Evolutionary conservation across 73 alveolate genomes (phyloP).

Genomic region (Paramecium sonneborni): DNA sequence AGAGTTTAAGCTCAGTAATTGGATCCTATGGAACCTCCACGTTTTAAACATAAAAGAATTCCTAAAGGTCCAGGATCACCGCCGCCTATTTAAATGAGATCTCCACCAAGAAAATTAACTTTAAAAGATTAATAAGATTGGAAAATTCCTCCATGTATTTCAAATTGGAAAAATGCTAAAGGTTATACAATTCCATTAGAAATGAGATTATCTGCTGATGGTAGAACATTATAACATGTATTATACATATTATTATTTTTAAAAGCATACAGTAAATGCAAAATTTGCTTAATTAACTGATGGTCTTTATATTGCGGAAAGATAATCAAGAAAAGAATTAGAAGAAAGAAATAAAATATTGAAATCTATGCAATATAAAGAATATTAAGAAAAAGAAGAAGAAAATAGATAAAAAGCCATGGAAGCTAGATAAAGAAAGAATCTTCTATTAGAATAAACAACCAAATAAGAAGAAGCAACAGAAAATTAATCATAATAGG

Average conservation of each 20-base stretch:
- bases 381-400: constrained; percentile 89
- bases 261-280: constrained; percentile 80
- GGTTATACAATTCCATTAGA: constrained; percentile 99
- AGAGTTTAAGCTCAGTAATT: constrained; percentile 73
- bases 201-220: constrained; percentile 99
- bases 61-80: constrained; percentile 85
- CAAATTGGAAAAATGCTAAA: constrained; percentile 98
- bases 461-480: constrained; percentile 28
- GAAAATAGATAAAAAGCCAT: constrained; percentile 90
- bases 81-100: constrained; percentile 83
- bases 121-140: constrained; percentile 96
- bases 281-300: constrained; percentile 92
- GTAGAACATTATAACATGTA: constrained; percentile 86
- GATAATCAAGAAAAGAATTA: constrained; percentile 90
- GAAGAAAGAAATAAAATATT: constrained; percentile 90
- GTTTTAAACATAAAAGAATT: constrained; percentile 81
- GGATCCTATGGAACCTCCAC: constrained; percentile 89
- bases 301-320: constrained; percentile 88
- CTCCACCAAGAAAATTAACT: constrained; percentile 93
- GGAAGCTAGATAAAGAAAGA: constrained; percentile 90
- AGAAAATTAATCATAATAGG: constrained; percentile 71
- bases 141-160: constrained; percentile 99
- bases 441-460: neutral
- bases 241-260: neutral
- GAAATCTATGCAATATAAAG: constrained; percentile 82